A percentile compares a stretch with the other conserved stretches of the same genome.
Evolutionary conservation across 1,284 basidiomycete species (phyloP).

Genomic region (Rhodotorula mucilaginosa): DNA sequence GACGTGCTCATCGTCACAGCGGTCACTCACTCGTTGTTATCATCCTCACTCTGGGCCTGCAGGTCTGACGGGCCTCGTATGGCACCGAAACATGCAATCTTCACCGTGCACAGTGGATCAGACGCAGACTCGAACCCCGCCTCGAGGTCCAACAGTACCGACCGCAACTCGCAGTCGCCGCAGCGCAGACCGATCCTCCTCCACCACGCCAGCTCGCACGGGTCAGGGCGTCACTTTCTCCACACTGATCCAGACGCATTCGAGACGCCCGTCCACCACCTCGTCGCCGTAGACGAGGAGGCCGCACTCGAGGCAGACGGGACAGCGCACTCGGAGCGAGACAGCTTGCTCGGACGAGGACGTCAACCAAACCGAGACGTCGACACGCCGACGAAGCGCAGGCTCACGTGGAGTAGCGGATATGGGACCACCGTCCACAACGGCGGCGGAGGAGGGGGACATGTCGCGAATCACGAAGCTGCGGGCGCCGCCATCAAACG

Average conservation of each 20-base stretch:
- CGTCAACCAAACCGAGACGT: not conserved
- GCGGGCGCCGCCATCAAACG: slow-evolving; percentile 13
- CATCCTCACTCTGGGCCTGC: not conserved
- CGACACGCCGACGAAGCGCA: not conserved
- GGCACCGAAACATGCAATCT: not conserved
- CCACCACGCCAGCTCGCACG: slow-evolving; percentile 1
- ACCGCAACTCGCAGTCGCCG: not conserved
- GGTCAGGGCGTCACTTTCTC: not conserved
- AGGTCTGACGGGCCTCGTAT: not conserved
- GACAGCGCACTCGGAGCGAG: not conserved
- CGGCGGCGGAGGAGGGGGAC: not conserved
- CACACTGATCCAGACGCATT: not conserved
- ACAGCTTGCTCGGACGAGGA: not conserved
- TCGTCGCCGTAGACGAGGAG: slow-evolving; percentile 24
- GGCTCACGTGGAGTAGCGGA: not conserved
- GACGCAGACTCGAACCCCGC: not conserved
- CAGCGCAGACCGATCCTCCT: not conserved
- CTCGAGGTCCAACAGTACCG: not conserved
- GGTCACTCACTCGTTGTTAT: no score
- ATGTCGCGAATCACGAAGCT: not conserved
- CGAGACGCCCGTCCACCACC: not conserved
- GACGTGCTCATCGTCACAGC: not conserved
- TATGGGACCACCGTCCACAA: not conserved
- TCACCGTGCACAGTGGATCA: not conserved
- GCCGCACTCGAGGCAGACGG: slow-evolving; percentile 14